Conservation (phyloP, 805 yeast species). For the Jamesozyma spencerorum region DNA sequence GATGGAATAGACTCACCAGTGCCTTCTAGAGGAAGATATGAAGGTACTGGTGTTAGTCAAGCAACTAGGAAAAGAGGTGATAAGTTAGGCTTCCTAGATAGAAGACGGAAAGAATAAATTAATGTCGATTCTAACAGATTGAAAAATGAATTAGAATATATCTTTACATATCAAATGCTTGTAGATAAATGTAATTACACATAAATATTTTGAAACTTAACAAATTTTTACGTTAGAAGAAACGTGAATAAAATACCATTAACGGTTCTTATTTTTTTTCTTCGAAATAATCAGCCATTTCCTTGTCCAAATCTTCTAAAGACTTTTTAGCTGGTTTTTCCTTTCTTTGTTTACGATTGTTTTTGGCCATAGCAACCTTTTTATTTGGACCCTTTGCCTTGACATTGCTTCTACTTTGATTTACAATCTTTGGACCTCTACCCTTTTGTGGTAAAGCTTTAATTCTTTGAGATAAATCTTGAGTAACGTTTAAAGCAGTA, state of each 20-base stretch:
- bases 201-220: background rate
- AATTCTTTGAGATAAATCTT: conserved; percentile 61
- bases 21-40: conserved; percentile 47
- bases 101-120: conserved; percentile 11
- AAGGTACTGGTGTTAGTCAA: conserved; percentile 59
- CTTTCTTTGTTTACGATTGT: conserved; percentile 29
- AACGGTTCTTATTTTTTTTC: conserved; percentile 20
- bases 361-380: conserved; percentile 29
- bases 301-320: conserved; percentile 90
- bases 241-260: background rate
- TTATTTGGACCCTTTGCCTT: conserved; percentile 26
- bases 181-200: conserved; percentile 1
- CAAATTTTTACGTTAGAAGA: background rate
- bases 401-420: background rate
- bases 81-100: conserved; percentile 26
- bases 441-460: conserved; percentile 28
- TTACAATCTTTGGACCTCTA: background rate
- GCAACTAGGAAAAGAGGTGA: conserved; percentile 52
- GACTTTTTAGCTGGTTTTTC: conserved; percentile 56
- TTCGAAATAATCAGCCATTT: conserved; percentile 92
- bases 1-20: conserved; percentile 24
- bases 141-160: background rate
- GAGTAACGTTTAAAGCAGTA: conserved; percentile 39
- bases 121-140: background rate
- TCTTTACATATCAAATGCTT: conserved; percentile 1